Base-by-base conservation (phyloP, 2,329 filamentous ascomycete genomes). In the Coniochaeta prunicola region DNA sequence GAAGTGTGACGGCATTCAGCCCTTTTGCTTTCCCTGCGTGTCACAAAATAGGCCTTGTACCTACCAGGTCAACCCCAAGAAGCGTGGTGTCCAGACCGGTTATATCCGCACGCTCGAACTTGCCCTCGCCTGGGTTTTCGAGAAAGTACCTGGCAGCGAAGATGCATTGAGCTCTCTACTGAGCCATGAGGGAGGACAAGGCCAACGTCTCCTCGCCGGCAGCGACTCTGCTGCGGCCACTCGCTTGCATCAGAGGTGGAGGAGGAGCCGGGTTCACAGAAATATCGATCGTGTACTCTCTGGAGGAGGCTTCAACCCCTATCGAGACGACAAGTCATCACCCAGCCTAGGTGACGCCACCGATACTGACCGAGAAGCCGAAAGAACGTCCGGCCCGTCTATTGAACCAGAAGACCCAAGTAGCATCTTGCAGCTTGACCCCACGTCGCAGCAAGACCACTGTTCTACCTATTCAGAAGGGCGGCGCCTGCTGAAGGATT, bases 61-160 rank as follows among this genome's bases (percentile, higher is more conserved):
- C 17, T 92, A 92, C 69, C 84, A 88, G 61, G 81, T 87, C 58
- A 85, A 84, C 58, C 85, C 87, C 8, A 91, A 90, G 72, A 91
- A 91, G 70, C 80, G 89, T 62, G 89, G 90, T 4, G 84, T 92
- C 12, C 89, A 89, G 65, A 89, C 89, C n/a, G 89, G 90, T 17
- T 91, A 92, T 67, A 87, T 92, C 58, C 82, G 88, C 34, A 88
- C 87, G 0, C 76, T 92, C 19, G 89, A 92, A 70, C 71, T 89
- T 48, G 81, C 86, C 10, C 77, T 89, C 58, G 86, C 85, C 13
- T 85, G 85, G 77, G 73, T 89, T 1, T 87, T 90, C 61, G 80
- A 84, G 60, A 81, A 82, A 58, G 79, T 85, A 36, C 78, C 83
- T 15, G 83, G 80, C 10, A 80, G 78, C 54, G 86, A 90, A 69